Conservation (phyloP, 1,284 basidiomycete species). For the Cutaneotrichosporon curvatum region DNA sequence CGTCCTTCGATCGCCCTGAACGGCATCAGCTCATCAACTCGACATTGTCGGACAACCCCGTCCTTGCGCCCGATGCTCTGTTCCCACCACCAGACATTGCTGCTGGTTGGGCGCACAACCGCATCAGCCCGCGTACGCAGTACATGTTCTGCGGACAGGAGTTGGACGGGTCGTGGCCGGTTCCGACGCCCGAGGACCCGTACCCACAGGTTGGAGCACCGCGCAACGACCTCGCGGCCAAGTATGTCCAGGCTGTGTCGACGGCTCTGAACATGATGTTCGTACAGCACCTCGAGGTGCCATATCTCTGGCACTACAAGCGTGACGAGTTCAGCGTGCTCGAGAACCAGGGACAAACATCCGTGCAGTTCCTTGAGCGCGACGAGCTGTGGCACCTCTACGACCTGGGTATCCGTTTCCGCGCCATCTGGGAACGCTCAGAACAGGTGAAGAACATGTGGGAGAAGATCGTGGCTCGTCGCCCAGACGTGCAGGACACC, state of each 20-base stretch:
- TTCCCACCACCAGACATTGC: conserved; percentile 59
- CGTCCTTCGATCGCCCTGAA: conserved; percentile 85
- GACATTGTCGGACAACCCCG: conserved; percentile 63
- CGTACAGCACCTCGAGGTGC: conserved; percentile 79
- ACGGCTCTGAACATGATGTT: conserved; percentile 77
- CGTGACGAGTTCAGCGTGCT: conserved; percentile 54
- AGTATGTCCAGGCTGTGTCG: conserved; percentile 73
- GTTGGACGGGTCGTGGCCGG: conserved; percentile 24
- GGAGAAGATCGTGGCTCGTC: conserved; percentile 43
- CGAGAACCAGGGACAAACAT: conserved; percentile 34
- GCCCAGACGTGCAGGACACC: conserved; percentile 35
- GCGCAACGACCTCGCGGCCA: conserved; percentile 55
- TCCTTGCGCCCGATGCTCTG: conserved; percentile 54
- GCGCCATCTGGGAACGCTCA: conserved; percentile 70
- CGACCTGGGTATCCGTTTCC: conserved; percentile 73
- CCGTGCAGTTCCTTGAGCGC: conserved; percentile 60
- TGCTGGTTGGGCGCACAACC: conserved; percentile 79
- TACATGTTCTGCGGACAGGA: conserved; percentile 43
- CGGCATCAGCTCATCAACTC: conserved; percentile 92
- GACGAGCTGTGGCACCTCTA: conserved; percentile 85
- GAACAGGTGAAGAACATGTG: conserved; percentile 60
- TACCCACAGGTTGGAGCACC: conserved; percentile 40
- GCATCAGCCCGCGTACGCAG: conserved; percentile 71
- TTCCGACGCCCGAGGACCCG: conserved; percentile 46
- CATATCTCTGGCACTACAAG: conserved; percentile 90